Conservation (phyloP, 2,329 filamentous ascomycete species). For the Aspergillus fijiensis region DNA sequence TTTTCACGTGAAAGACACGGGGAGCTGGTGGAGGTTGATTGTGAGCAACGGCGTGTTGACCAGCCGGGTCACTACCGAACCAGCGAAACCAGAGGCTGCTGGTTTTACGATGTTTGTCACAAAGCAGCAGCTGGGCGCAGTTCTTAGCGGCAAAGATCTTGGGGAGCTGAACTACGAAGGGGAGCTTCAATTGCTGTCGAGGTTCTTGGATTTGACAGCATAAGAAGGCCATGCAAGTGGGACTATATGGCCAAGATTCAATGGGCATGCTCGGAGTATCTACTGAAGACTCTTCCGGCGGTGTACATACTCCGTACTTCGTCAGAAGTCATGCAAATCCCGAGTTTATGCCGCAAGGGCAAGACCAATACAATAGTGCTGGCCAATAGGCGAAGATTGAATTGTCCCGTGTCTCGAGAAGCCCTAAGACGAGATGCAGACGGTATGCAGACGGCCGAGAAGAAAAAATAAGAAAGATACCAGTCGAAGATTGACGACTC, state of each 20-base stretch:
- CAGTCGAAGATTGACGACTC: background rate
- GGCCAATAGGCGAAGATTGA: background rate
- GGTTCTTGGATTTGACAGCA: background rate
- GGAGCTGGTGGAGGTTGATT: slow-evolving; percentile 20
- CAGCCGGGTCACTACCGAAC: background rate
- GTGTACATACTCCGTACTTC: background rate
- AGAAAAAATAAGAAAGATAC: background rate
- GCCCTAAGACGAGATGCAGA: background rate
- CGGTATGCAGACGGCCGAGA: background rate
- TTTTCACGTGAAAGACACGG: slow-evolving; percentile 14
- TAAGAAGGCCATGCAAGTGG: background rate
- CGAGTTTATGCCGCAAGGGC: background rate
- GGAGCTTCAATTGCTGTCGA: background rate
- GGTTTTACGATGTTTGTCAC: background rate
- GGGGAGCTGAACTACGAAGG: background rate
- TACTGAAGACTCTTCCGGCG: background rate
- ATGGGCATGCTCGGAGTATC: background rate
- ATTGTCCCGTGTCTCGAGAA: background rate
- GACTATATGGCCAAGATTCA: background rate
- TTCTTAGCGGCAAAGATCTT: background rate
- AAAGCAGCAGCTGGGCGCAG: background rate
- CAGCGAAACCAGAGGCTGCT: background rate
- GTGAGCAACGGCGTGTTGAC: slow-evolving; percentile 25
- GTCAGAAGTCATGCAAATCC: too few relatives aligned
- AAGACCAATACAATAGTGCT: background rate